Base-by-base conservation (phyloP, 495 filamentous ascomycete genomes). In the Cercophora sp. region DNA sequence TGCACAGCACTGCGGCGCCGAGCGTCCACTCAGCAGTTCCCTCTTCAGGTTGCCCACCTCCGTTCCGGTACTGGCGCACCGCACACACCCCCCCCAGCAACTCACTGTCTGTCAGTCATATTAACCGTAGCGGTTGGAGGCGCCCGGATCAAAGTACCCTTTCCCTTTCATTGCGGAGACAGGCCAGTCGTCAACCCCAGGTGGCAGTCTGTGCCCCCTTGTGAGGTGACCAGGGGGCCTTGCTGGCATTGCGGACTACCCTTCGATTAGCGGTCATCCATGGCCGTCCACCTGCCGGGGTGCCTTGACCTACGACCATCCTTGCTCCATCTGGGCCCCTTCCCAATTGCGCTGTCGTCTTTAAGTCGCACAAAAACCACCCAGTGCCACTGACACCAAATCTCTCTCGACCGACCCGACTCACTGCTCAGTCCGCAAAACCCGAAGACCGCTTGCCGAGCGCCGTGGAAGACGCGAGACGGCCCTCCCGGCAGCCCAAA, bases 341-440 rank as follows among this genome's bases (percentile, higher is more conserved):
- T 68, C 59, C 56, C 65, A 67, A 68, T 67, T 60, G 63, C 61
- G 48, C 62, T 58, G 57, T 54, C 59, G 51, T 53, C 58, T 68
- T 70, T 67, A 71, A 76, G 73, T 75, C 69, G 73, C 74, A 77
- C 74, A 74, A 77, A 75, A 77, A 70, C 64, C 71, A 67, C 62
- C 63, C 56, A 59, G 62, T 67, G 69, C 70, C 70, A 71, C 69
- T 69, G 68, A 68, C 65, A 72, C 62, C 63, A 65, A 73, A 70
- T 70, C 70, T 62, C 66, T 61, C 56, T 66, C 57, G 59, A 74
- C 69, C 54, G 66, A 53, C 56, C 35, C 50, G 54, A 57, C 56
- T 58, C 52, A 61, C 53, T 51, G 42, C 20, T 50, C 51, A 54
- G 51, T 50, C 51, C 51, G 32, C 44, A 48, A 47, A 46, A 42